Conservation (phyloP, 2,329 filamentous ascomycete genomes). For the Microascus cirrosus region DNA sequence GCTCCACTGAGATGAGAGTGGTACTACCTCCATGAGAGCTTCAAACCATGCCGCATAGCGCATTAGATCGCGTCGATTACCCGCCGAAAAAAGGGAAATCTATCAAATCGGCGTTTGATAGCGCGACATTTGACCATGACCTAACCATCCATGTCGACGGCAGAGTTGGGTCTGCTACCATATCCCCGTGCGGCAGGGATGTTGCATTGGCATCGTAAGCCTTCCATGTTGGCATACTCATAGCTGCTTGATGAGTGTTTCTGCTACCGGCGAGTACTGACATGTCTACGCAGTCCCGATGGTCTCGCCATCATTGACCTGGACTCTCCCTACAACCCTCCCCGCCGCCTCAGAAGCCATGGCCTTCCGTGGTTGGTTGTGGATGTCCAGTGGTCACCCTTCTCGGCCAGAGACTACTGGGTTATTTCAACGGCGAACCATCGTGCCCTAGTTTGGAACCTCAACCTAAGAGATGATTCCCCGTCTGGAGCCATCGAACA, state of each 20-base stretch:
- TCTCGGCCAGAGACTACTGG: slow-evolving; percentile 83
- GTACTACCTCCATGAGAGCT: neutral
- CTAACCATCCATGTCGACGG: slow-evolving; percentile 73
- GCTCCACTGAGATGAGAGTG: neutral
- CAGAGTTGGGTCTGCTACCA: slow-evolving; percentile 80
- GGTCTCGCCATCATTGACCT: slow-evolving; percentile 87
- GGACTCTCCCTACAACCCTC: slow-evolving; percentile 78
- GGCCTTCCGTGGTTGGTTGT: slow-evolving; percentile 89
- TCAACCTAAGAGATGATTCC: slow-evolving; percentile 68
- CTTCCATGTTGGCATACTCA: slow-evolving; percentile 9
- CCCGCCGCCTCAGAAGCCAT: slow-evolving; percentile 70
- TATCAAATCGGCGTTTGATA: slow-evolving; percentile 65
- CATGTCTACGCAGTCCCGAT: slow-evolving; percentile 45
- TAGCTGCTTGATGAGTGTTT: neutral
- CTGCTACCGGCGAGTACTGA: neutral
- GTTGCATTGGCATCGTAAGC: slow-evolving; percentile 72
- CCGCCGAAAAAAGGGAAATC: slow-evolving; percentile 43
- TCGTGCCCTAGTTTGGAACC: slow-evolving; percentile 87
- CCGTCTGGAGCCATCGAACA: slow-evolving; percentile 65
- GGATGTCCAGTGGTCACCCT: slow-evolving; percentile 95
- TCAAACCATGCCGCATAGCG: neutral
- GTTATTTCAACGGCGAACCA: slow-evolving; percentile 91
- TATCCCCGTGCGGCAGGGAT: slow-evolving; percentile 83
- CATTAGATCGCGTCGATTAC: slow-evolving; percentile 20
- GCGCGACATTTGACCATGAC: slow-evolving; percentile 77